Evolutionary conservation across 208 protist species (phyloP).

Genomic region (Leishmania turanica): DNA sequence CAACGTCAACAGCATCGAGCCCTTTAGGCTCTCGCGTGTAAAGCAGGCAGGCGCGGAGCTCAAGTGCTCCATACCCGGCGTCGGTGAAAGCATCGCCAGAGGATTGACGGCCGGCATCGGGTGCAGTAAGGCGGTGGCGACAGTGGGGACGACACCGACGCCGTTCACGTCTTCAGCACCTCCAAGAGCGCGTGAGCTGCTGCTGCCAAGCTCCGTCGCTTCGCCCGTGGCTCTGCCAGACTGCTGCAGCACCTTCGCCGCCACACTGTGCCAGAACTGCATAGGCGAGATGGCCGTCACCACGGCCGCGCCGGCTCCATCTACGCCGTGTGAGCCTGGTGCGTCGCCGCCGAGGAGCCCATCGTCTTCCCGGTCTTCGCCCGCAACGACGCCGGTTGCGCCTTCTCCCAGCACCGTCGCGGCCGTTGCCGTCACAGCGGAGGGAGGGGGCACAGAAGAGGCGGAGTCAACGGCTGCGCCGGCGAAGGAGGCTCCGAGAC

Average conservation of each 20-base stretch:
- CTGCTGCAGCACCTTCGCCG: slow-evolving; percentile 23
- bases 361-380: neutral
- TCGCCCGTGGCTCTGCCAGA: neutral
- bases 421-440: neutral
- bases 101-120: neutral
- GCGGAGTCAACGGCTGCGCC: neutral
- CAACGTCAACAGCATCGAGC: slow-evolving; percentile 39
- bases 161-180: neutral
- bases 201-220: neutral
- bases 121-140: neutral
- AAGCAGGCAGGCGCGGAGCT: neutral
- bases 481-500: neutral
- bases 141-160: neutral
- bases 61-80: slow-evolving; percentile 13
- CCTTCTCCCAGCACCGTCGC: neutral
- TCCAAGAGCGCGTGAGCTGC: slow-evolving; percentile 5
- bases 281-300: slow-evolving; percentile 11
- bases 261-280: slow-evolving; percentile 31
- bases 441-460: neutral
- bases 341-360: neutral
- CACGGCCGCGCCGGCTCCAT: neutral
- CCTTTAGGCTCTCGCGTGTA: slow-evolving; percentile 19
- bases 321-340: neutral
- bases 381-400: neutral
- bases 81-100: neutral